Percentiles rank a stretch among this genome's conserved stretches.
phyloP scores from a whole-genome alignment of 495 filamentous ascomycete species.

The Neurospora sp. region DNA sequence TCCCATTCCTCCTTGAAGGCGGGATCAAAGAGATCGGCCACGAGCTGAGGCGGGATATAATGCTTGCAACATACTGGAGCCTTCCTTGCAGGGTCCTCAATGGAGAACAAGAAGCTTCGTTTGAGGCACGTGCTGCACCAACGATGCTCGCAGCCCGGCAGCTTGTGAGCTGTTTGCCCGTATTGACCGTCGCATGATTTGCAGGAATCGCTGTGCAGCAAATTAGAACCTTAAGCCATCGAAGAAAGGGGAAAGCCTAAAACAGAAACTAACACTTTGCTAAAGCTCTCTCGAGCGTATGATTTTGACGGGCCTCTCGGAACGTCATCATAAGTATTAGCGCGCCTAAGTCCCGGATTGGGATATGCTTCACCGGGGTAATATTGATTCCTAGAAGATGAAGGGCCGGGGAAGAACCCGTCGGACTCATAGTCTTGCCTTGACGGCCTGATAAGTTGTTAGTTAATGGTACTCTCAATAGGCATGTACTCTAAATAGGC shows the following conservation, averaged over 20 bases:
- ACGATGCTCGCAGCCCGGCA: slow-evolving; percentile 50
- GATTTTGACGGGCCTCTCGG: not conserved
- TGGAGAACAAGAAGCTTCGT: slow-evolving; percentile 59
- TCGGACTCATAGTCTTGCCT: slow-evolving; percentile 33
- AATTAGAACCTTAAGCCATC: not conserved
- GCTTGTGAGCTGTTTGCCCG: slow-evolving; percentile 2
- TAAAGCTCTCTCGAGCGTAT: not conserved
- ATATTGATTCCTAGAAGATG: slow-evolving; percentile 4
- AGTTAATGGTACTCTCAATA: slow-evolving; percentile 2
- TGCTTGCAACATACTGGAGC: slow-evolving; percentile 69
- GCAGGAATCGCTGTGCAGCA: not conserved
- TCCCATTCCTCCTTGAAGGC: slow-evolving; percentile 72
- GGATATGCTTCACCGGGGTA: not conserved
- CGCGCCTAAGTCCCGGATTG: not conserved
- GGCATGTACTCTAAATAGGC: not conserved
- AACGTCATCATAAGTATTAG: not conserved
- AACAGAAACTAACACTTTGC: not conserved
- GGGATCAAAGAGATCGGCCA: slow-evolving; percentile 60
- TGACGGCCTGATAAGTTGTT: slow-evolving; percentile 13
- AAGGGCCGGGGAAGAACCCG: slow-evolving; percentile 10
- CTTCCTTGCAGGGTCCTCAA: slow-evolving; percentile 69
- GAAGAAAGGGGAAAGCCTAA: not conserved
- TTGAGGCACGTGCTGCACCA: slow-evolving; percentile 70
- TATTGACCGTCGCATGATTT: not conserved
- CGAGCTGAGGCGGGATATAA: slow-evolving; percentile 61